phyloP scores from a whole-genome alignment of 1,284 basidiomycete species.

The Hemileia vastatrix region DNA sequence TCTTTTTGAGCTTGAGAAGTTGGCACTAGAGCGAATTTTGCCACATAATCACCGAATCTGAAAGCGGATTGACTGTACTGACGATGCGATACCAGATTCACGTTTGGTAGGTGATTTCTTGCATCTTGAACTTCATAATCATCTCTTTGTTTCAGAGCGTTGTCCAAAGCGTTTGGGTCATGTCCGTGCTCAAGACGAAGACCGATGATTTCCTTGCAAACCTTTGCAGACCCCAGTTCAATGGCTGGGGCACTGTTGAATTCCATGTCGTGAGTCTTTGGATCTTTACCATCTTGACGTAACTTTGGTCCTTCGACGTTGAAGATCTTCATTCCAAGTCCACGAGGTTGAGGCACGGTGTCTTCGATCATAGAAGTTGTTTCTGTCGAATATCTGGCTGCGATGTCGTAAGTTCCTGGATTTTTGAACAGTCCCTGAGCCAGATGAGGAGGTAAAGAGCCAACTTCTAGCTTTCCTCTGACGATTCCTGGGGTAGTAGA shows the following conservation, averaged over 20 bases:
- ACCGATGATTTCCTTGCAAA: constrained; percentile 10
- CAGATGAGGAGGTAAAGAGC: constrained; percentile 33
- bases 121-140: constrained; percentile 34
- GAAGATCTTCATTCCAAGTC: constrained; percentile 37
- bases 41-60: constrained; percentile 35
- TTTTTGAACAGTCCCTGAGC: constrained; percentile 33
- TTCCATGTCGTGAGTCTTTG: constrained; percentile 35
- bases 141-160: constrained; percentile 28
- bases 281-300: constrained; percentile 28
- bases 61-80: constrained; percentile 36
- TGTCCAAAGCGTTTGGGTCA: constrained; percentile 25
- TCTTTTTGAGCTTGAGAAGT: constrained; percentile 26
- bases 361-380: constrained; percentile 33
- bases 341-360: constrained; percentile 34
- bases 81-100: constrained; percentile 29
- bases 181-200: too few species aligned
- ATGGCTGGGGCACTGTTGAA: constrained; percentile 33
- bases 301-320: constrained; percentile 28
- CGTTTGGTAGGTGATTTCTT: constrained; percentile 30
- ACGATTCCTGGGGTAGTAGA: constrained; percentile 21
- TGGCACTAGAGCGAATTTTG: constrained; percentile 34
- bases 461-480: constrained; percentile 31
- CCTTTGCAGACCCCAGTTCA: constrained; percentile 27
- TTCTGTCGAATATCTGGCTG: constrained; percentile 31
- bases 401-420: constrained; percentile 30